Base-by-base conservation (phyloP, 169 alveolate species). In the Nephromyces sp. region DNA sequence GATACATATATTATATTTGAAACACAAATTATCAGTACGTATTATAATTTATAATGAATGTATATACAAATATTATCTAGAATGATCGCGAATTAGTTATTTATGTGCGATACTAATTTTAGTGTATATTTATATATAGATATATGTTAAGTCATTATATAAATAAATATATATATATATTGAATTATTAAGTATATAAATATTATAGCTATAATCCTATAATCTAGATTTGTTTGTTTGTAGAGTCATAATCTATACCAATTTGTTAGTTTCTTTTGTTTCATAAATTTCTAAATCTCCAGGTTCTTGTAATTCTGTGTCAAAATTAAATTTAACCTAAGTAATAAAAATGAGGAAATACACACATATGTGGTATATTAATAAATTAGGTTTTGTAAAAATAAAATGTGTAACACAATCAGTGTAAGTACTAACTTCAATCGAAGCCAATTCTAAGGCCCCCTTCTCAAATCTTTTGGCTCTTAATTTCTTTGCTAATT, bases 401-500 rank as follows among this genome's bases (percentile, higher is more conserved):
- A 43, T 15, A 43, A 43, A 43, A 43, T 43, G 15, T 15, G 25
- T 43, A 43, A 15, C n/a, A 15, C n/a, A 43, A 43, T 15, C 15
- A 43, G n/a, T 43, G 57, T 15, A 43, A 43, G 57, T 30, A 34
- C 52, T 62, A 70, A 92, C 97, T 86, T 94, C 97, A 61, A 97
- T 91, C 6, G 97, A 91, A n/a, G 96, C 94, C 62, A 95, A 80
- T 57, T 94, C 96, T 66, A 95, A 85, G 3, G 98, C 99, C 1
- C 98, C 99, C 1, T 90, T 86, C 33, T 84, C 91, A 82, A 92
- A 89, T 81, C 98, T 89, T 80, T 84, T 81, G 34, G 83, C 75
- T 52, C 95, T 90, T 32, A 92, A 70, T 53, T 82, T 84, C 68
- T 88, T 87, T 4, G 98, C 92, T 4, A 91, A 82, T 70, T 82